Evolutionary conservation across 306 rosid species (phyloP), one percentile per base, ranked within the genome.

Genomic region (Vigna reflexopilosa): DNA sequence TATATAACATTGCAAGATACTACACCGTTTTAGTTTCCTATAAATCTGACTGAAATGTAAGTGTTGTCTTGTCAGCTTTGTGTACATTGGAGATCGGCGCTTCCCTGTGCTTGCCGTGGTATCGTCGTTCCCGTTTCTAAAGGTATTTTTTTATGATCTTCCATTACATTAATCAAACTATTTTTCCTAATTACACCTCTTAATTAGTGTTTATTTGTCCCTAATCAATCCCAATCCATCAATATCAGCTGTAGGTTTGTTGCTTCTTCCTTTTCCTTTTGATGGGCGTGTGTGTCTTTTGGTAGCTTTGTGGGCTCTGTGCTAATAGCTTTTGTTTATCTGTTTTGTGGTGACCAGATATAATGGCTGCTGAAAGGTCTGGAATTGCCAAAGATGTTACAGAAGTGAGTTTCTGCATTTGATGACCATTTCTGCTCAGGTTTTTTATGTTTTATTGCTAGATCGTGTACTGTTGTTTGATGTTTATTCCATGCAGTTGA

Each of bases 361-460:
- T 44, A 56, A 90, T 90, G 94, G 91, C 89, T 5, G 56, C 78
- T 5, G 90, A 86, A 75, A 82, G 63, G 79, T 61, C 83, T 40
- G 84, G 81, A 65, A 88, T 90, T 47, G 91, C 94, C 75, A 88
- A 84, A 73, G 91, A 90, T 71, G 90, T 90, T 63, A 84, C 91
- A 48, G 91, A 84, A 76, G 91, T 86, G 83, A 86, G 88, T 80
- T 79, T 17, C 6, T 44, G 34, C 10, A 19, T 15, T 62, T 67
- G 30, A 11, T 49, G 72, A 13, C 15, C 47, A 11, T 64, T 71
- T 64, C 51, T 51, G 19, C 17, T 28, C n/a, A 26, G 2, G 64
- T 52, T 82, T 26, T 57, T 61, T 7, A 20, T 54, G 8, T 22
- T 19, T 12, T 68, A 38, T 72, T 6, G 61, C 78, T 71, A 47